phyloP scores from a whole-genome alignment of 495 filamentous ascomycete genomes.

The Rhypophila decipiens region DNA sequence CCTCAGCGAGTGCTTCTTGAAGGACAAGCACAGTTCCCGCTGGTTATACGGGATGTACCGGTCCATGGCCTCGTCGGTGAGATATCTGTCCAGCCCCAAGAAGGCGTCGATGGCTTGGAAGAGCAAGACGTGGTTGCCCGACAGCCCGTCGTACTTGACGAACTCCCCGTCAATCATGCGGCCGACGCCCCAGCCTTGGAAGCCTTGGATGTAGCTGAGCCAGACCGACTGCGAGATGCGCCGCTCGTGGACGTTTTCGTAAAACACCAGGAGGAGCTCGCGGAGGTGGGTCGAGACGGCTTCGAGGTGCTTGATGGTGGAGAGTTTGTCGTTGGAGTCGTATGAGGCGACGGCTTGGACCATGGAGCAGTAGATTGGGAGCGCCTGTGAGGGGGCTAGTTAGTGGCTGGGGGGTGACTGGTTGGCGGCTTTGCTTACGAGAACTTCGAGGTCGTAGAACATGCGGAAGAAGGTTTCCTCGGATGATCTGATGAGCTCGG shows the following conservation, averaged over 20 bases:
- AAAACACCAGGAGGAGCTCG: conserved; percentile 25
- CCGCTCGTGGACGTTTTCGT: conserved; percentile 17
- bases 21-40: conserved; percentile 19
- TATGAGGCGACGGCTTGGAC: conserved; percentile 18
- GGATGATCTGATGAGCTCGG: conserved; percentile 19
- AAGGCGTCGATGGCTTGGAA: conserved; percentile 40
- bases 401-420: background rate
- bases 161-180: conserved; percentile 21
- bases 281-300: conserved; percentile 19
- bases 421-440: conserved; percentile 2
- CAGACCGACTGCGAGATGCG: conserved; percentile 26
- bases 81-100: conserved; percentile 35
- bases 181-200: conserved; percentile 37
- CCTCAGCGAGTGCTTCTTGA: conserved; percentile 19
- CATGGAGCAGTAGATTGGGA: conserved; percentile 32
- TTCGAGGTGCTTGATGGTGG: conserved; percentile 16
- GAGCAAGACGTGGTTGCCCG: conserved; percentile 36
- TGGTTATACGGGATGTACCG: conserved; percentile 28
- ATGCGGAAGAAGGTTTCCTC: conserved; percentile 30
- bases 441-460: conserved; percentile 25
- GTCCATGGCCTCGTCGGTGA: conserved; percentile 16
- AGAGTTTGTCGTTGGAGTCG: conserved; percentile 12
- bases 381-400: background rate
- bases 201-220: conserved; percentile 35
- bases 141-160: conserved; percentile 39